These are phyloP conservation scores for Ascochyta pisi DNA, from an alignment of 2,329 filamentous ascomycete species.

Conservation along the genomic window DNA sequence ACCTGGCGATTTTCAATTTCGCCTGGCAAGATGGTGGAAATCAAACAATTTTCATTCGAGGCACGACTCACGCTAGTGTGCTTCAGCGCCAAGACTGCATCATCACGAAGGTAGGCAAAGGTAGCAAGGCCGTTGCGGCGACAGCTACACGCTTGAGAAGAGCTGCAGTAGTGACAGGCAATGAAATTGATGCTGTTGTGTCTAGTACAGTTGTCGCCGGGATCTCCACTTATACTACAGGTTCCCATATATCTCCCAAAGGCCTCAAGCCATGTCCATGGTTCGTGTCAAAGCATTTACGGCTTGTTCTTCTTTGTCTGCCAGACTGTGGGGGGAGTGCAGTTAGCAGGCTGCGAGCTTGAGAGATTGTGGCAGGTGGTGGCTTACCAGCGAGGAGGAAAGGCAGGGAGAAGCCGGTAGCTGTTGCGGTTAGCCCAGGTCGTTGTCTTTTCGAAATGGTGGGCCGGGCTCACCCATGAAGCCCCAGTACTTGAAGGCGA, in stretches of 20 bases:
- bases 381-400: slow-evolving; percentile 70
- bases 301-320: slow-evolving; percentile 69
- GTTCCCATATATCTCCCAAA: slow-evolving; percentile 24
- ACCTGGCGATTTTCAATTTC: slow-evolving; percentile 12
- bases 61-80: slow-evolving; percentile 21
- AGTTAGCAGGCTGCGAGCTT: slow-evolving; percentile 27
- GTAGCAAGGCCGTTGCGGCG: slow-evolving; percentile 7
- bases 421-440: slow-evolving; percentile 55
- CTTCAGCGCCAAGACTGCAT: slow-evolving; percentile 16
- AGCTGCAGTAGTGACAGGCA: slow-evolving; percentile 32
- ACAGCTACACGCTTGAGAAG: slow-evolving; percentile 2
- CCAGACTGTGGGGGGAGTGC: slow-evolving; percentile 60
- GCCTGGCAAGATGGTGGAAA: slow-evolving; percentile 16
- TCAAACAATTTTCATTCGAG: slow-evolving; percentile 23
- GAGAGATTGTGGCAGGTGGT: neutral
- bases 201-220: slow-evolving; percentile 41
- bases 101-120: slow-evolving; percentile 15
- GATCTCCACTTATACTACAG: slow-evolving; percentile 45
- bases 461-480: slow-evolving; percentile 69
- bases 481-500: slow-evolving; percentile 81
- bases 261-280: slow-evolving; percentile 25
- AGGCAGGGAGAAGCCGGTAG: slow-evolving; percentile 64
- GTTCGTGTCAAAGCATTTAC: slow-evolving; percentile 27
- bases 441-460: slow-evolving; percentile 1
- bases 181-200: slow-evolving; percentile 47